These are phyloP conservation scores for Hygrophorus pudorinus DNA, from an alignment of 768 basidiomycete species.

Conservation along the genomic window DNA sequence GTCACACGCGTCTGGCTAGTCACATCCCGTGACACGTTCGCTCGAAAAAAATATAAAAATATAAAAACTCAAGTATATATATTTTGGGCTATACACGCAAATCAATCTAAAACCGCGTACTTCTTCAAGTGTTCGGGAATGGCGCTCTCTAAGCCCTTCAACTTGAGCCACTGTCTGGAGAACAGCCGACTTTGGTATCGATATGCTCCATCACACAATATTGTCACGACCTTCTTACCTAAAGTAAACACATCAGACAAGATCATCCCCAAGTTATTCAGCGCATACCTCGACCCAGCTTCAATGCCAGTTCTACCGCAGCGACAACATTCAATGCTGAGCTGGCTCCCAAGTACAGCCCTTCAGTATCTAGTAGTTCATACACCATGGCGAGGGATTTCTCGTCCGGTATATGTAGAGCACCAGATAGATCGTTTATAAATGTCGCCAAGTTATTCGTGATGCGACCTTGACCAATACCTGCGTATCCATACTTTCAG, in stretches of 20 bases:
- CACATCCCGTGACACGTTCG: too few species aligned
- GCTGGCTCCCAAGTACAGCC: conserved; percentile 90
- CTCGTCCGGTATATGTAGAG: conserved; percentile 78
- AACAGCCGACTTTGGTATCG: conserved; percentile 95
- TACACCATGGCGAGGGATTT: conserved; percentile 93
- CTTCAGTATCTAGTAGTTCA: conserved; percentile 83
- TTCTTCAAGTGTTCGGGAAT: conserved; percentile 83
- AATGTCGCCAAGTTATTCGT: conserved; percentile 86
- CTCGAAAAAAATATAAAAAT: too few species aligned
- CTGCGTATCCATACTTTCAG: conserved; percentile 26
- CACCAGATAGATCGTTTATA: conserved; percentile 68
- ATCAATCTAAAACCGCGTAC: conserved; percentile 74
- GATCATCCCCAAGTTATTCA: not conserved
- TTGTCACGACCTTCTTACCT: conserved; percentile 82
- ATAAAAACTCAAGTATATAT: too few species aligned
- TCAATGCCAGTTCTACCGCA: conserved; percentile 77
- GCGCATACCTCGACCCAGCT: conserved; percentile 66
- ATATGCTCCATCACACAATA: conserved; percentile 93
- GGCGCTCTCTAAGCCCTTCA: conserved; percentile 64
- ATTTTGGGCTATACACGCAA: not conserved
- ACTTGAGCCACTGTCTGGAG: conserved; percentile 83
- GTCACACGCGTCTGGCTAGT: not conserved
- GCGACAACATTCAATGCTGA: conserved; percentile 93
- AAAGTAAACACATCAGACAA: not conserved
- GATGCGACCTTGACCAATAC: conserved; percentile 94